Percentiles rank a stretch among this genome's conserved stretches.
Evolutionary conservation across 78 protist species (phyloP).

Genomic region (Anaeramoeba ignava): DNA sequence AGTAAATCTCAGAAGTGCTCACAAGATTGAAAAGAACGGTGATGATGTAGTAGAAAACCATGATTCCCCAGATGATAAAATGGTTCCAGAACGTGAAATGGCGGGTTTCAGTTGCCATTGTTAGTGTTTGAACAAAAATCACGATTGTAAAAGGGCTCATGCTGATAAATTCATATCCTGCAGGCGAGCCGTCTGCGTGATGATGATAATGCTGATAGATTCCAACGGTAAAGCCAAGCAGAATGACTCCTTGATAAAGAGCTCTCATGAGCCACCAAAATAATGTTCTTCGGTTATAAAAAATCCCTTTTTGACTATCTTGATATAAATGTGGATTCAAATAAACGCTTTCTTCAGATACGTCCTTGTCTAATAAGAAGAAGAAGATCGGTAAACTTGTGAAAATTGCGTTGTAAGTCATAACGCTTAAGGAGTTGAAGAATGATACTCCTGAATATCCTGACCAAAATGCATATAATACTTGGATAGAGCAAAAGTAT

Average conservation of each 20-base stretch:
- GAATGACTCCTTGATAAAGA: constrained; percentile 24
- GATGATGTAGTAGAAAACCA: no score
- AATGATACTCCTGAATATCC: constrained; percentile 41
- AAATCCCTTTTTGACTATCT: neutral
- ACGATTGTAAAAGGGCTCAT: constrained; percentile 40
- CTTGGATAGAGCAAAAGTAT: constrained; percentile 11
- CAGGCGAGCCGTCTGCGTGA: neutral
- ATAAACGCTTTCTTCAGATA: constrained; percentile 22
- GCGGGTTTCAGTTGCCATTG: no score
- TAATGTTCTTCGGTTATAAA: constrained; percentile 17
- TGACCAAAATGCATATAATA: constrained; percentile 12
- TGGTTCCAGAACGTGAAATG: no score
- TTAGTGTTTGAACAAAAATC: constrained; percentile 33
- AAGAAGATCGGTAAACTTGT: constrained; percentile 52
- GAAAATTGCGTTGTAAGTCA: constrained; percentile 53
- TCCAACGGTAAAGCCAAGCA: constrained; percentile 11
- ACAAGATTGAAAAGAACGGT: no score
- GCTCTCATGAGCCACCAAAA: constrained; percentile 31
- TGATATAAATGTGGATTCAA: constrained; percentile 24
- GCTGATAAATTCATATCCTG: constrained; percentile 18
- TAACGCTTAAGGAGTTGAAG: constrained; percentile 50
- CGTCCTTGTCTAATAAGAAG: constrained; percentile 37
- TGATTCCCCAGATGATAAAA: no score
- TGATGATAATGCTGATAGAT: neutral
- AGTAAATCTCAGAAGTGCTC: no score